phyloP scores from a whole-genome alignment of 2,329 filamentous ascomycete genomes.

The Lecanicillium sp. region DNA sequence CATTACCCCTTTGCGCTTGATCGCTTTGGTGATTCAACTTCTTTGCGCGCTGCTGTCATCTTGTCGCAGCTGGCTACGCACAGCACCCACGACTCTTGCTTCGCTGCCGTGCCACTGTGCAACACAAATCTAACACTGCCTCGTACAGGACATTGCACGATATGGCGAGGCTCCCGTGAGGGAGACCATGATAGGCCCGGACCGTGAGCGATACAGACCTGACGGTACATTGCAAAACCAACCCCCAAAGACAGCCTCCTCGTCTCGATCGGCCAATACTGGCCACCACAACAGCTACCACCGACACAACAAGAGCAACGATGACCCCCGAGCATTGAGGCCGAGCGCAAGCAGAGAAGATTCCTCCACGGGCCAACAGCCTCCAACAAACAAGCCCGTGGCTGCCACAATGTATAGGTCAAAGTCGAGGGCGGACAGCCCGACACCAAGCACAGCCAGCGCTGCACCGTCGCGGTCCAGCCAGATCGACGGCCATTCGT shows the following conservation, averaged over 20 bases:
- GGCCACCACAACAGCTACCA: slow-evolving; percentile 59
- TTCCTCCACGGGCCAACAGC: slow-evolving; percentile 41
- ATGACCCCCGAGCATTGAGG: slow-evolving; percentile 56
- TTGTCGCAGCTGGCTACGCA: background rate
- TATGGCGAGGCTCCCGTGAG: slow-evolving; percentile 73
- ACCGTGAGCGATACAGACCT: slow-evolving; percentile 57
- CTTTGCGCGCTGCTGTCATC: too few relatives aligned
- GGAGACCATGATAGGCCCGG: slow-evolving; percentile 58
- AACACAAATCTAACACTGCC: slow-evolving; percentile 13
- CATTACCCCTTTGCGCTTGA: slow-evolving; percentile 4
- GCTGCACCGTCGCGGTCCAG: slow-evolving; percentile 41
- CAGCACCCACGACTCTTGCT: slow-evolving; percentile 3
- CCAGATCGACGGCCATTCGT: slow-evolving; percentile 46
- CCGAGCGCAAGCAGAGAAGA: slow-evolving; percentile 73
- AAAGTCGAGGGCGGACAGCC: slow-evolving; percentile 63
- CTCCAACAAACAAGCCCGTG: slow-evolving; percentile 43
- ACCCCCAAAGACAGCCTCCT: slow-evolving; percentile 55
- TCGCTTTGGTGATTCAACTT: too few relatives aligned
- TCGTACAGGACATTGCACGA: slow-evolving; percentile 58
- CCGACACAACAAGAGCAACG: slow-evolving; percentile 62
- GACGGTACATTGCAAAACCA: slow-evolving; percentile 37
- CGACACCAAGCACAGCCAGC: slow-evolving; percentile 68
- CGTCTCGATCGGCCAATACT: slow-evolving; percentile 49
- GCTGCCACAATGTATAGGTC: slow-evolving; percentile 36
- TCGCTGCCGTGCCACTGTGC: slow-evolving; percentile 1